Conservation (phyloP, 352 stramenopile genomes). For the Phytophthora kernoviae region DNA sequence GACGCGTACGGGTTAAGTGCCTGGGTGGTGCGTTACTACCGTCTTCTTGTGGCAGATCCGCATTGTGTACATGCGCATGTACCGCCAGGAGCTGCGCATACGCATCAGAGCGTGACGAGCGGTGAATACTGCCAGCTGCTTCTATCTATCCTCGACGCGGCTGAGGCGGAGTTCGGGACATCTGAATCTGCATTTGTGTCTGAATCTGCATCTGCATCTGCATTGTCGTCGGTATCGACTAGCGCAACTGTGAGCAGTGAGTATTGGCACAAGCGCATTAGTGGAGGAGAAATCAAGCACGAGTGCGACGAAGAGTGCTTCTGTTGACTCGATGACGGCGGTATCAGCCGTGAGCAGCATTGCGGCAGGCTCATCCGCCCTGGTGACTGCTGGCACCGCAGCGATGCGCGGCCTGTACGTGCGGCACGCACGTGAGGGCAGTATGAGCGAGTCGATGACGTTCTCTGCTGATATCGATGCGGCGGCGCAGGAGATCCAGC, state of each 20-base stretch:
- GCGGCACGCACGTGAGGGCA: conserved; percentile 10
- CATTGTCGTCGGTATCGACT: conserved; percentile 1
- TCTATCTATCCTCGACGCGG: conserved; percentile 48
- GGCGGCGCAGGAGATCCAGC: conserved; percentile 51
- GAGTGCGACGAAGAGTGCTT: conserved; percentile 2
- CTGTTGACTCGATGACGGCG: conserved; percentile 4
- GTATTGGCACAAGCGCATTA: conserved; percentile 9
- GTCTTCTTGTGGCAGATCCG: conserved; percentile 65
- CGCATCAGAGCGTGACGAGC: conserved; percentile 74
- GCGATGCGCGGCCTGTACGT: conserved; percentile 6
- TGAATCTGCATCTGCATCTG: too few relatives aligned
- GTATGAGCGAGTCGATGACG: conserved; percentile 25
- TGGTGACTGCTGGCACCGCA: background rate
- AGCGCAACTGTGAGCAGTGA: background rate
- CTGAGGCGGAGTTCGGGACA: conserved; percentile 3
- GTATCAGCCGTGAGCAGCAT: conserved; percentile 6
- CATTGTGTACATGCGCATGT: conserved; percentile 67
- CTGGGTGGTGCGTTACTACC: conserved; percentile 75
- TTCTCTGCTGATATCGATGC: conserved; percentile 46
- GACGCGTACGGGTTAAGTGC: conserved; percentile 64
- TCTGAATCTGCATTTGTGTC: background rate
- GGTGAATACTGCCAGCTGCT: conserved; percentile 65
- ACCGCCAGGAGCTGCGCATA: conserved; percentile 66
- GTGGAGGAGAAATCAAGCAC: conserved; percentile 22
- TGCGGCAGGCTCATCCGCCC: conserved; percentile 15